These are phyloP conservation scores for Tuber aestivum DNA, from an alignment of 495 filamentous ascomycete species.

Conservation along the genomic window DNA sequence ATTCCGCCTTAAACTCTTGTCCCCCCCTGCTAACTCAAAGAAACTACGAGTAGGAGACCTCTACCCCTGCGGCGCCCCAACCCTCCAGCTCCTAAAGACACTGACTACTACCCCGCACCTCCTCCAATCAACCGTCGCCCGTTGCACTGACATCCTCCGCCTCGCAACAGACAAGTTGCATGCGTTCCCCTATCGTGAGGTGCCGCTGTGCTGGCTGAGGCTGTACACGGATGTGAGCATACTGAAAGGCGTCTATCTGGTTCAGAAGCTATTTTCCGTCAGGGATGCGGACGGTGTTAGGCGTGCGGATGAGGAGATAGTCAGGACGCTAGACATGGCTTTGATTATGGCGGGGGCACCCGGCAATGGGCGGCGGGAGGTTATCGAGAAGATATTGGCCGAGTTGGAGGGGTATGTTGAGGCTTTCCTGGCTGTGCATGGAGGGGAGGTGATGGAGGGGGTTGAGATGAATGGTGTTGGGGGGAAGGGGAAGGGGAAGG, in stretches of 20 bases:
- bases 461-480: constrained; percentile 68
- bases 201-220: constrained; percentile 66
- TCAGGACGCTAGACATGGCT: constrained; percentile 67
- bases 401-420: constrained; percentile 22
- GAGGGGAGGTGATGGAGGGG: constrained; percentile 44
- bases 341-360: constrained; percentile 75
- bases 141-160: constrained; percentile 31
- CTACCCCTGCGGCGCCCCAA: constrained; percentile 3
- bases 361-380: constrained; percentile 46
- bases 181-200: constrained; percentile 67
- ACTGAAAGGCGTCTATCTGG: constrained; percentile 51
- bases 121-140: constrained; percentile 13
- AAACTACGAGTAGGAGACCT: not conserved
- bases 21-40: not conserved
- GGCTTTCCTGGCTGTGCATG: not conserved
- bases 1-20: not conserved
- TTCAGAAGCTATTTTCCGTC: constrained; percentile 8
- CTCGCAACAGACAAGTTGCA: constrained; percentile 58
- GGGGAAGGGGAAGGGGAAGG: constrained; percentile 50
- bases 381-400: constrained; percentile 54
- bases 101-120: constrained; percentile 3
- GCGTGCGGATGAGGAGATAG: constrained; percentile 45
- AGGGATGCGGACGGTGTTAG: not conserved
- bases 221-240: constrained; percentile 75
- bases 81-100: constrained; percentile 1